Conservation (phyloP, 805 yeast genomes). For the Ogataea methanolica region DNA sequence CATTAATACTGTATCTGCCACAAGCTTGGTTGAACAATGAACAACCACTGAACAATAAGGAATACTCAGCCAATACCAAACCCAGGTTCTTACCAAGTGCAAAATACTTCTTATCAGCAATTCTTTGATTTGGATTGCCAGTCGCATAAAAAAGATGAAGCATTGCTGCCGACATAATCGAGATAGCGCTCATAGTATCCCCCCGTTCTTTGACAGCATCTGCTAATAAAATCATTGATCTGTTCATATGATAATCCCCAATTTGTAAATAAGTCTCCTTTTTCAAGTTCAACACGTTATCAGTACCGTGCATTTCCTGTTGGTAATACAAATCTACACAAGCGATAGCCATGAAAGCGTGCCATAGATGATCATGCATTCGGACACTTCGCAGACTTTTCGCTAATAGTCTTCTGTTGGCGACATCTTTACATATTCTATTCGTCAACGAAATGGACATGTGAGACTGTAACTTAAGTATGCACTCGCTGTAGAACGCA, state of each 20-base stretch:
- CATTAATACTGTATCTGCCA: constrained; percentile 19
- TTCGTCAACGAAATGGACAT: constrained; percentile 15
- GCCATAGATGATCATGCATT: constrained; percentile 17
- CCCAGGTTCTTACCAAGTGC: constrained; percentile 17
- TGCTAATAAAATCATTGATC: constrained; percentile 17
- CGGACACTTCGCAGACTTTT: constrained; percentile 6
- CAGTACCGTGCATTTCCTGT: constrained; percentile 15
- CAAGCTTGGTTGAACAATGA: constrained; percentile 15
- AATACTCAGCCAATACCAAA: constrained; percentile 15
- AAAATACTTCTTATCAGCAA: constrained; percentile 15
- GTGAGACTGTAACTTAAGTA: constrained; percentile 12
- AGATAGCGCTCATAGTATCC: constrained; percentile 11
- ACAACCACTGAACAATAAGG: constrained; percentile 6
- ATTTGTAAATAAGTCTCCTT: constrained; percentile 13
- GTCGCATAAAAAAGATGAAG: constrained; percentile 19
- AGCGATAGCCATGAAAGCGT: constrained; percentile 16
- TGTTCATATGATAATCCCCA: constrained; percentile 20
- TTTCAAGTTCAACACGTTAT: constrained; percentile 16
- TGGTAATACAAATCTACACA: constrained; percentile 21
- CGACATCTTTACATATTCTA: constrained; percentile 13
- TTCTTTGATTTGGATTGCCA: constrained; percentile 14
- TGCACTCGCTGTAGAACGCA: constrained; percentile 14
- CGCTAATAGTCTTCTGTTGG: constrained; percentile 10
- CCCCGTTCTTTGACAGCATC: constrained; percentile 15
- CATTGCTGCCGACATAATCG: constrained; percentile 14